A percentile compares a stretch with the other conserved stretches of the same genome.
Evolutionary conservation across 2,329 filamentous ascomycete species (phyloP).

Genomic region (Malbranchea cinnamomea): DNA sequence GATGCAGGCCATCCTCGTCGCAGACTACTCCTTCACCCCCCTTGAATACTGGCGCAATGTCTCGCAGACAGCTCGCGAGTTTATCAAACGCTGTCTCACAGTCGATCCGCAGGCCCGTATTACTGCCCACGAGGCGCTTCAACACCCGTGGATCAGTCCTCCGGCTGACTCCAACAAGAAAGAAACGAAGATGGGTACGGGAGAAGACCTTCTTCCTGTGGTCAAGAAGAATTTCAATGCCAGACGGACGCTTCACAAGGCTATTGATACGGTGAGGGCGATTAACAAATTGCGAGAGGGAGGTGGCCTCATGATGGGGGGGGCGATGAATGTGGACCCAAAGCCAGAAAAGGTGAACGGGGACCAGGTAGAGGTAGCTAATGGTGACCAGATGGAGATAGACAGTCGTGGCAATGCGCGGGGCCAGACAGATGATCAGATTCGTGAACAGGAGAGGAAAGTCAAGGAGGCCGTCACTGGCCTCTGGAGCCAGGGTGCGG

Average conservation of each 20-base stretch:
- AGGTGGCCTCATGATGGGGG: constrained; percentile 48
- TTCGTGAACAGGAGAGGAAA: constrained; percentile 42
- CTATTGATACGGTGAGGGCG: constrained; percentile 52
- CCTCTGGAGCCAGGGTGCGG: constrained; percentile 33
- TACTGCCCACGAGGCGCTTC: constrained; percentile 67
- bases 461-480: constrained; percentile 45
- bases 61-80: constrained; percentile 70
- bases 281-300: constrained; percentile 53
- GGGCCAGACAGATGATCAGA: constrained; percentile 49
- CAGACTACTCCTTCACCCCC: constrained; percentile 91
- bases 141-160: constrained; percentile 49
- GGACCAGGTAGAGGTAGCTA: constrained; percentile 26
- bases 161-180: constrained; percentile 29
- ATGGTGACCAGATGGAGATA: constrained; percentile 33
- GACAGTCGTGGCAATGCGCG: constrained; percentile 44
- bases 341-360: constrained; percentile 32
- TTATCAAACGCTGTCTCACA: constrained; percentile 82
- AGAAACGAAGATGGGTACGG: constrained; percentile 20
- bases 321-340: constrained; percentile 42
- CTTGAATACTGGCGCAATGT: constrained; percentile 95
- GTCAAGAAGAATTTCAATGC: constrained; percentile 61
- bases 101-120: constrained; percentile 77
- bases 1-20: constrained; percentile 96
- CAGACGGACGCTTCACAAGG: constrained; percentile 48
- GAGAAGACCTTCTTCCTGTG: constrained; percentile 45